A percentile compares a stretch with the other conserved stretches of the same genome.
Evolutionary conservation across 352 stramenopile species (phyloP).

Genomic region (Pythium myriotylum): DNA sequence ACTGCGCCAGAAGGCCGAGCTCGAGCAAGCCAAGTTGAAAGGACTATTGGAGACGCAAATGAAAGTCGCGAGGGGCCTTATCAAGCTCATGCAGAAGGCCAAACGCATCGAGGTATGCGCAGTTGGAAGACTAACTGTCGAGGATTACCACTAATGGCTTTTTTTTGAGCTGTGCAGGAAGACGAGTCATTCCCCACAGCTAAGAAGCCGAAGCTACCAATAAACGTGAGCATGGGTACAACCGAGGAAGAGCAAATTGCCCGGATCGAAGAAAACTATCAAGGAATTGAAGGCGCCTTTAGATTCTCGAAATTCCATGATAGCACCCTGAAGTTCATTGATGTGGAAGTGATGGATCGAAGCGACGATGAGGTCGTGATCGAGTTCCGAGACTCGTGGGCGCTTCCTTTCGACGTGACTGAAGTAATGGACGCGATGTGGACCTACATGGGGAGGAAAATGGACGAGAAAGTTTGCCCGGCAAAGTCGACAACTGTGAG

Average conservation of each 20-base stretch:
- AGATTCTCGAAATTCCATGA: slow-evolving; percentile 18
- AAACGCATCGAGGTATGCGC: slow-evolving; percentile 13
- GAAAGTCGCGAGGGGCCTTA: slow-evolving; percentile 30
- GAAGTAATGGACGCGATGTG: slow-evolving; percentile 20
- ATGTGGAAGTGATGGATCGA: slow-evolving; percentile 16
- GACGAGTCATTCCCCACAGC: slow-evolving; percentile 9
- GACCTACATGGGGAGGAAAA: slow-evolving; percentile 9
- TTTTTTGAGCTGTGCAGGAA: slow-evolving; percentile 1
- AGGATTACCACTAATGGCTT: too few species aligned
- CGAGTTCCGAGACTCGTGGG: slow-evolving; percentile 21
- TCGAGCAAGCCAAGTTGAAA: slow-evolving; percentile 29
- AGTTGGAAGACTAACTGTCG: too few species aligned
- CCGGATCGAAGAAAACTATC: not conserved
- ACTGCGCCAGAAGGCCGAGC: slow-evolving; percentile 23
- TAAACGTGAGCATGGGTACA: slow-evolving; percentile 6
- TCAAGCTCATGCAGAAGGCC: slow-evolving; percentile 27
- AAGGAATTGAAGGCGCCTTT: not conserved
- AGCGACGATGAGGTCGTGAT: slow-evolving; percentile 16
- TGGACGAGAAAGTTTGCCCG: slow-evolving; percentile 3
- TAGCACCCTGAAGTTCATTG: slow-evolving; percentile 20
- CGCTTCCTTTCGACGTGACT: slow-evolving; percentile 5
- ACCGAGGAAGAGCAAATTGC: not conserved
- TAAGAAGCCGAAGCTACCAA: slow-evolving; percentile 2
- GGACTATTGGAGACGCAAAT: slow-evolving; percentile 33
- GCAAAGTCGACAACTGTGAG: not conserved